Evolutionary conservation across 1,139 yeast species (phyloP).

Genomic region (Nematodospora anomalae): DNA sequence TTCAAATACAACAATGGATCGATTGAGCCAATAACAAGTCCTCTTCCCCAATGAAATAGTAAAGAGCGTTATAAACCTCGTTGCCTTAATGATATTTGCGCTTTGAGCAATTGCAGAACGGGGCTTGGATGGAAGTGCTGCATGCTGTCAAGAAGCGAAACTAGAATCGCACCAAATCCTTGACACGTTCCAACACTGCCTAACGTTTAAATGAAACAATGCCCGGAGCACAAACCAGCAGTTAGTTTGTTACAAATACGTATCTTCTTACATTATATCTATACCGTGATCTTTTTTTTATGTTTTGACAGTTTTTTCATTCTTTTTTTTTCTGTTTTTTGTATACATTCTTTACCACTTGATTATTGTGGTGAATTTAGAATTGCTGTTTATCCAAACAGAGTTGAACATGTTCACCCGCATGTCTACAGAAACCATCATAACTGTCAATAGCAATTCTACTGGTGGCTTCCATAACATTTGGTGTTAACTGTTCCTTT

Average conservation of each 20-base stretch:
- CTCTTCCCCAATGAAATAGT: not conserved
- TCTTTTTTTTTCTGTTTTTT: no score
- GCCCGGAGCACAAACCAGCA: no score
- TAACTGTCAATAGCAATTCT: slow-evolving; percentile 2
- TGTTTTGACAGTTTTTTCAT: no score
- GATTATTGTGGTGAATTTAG: slow-evolving; percentile 1
- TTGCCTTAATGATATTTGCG: not conserved
- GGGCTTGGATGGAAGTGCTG: not conserved
- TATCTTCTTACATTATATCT: no score
- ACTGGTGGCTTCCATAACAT: slow-evolving; percentile 1
- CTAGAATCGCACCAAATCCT: no score
- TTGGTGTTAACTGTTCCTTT: slow-evolving; percentile 4
- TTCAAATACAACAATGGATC: not conserved
- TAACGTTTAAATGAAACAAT: no score
- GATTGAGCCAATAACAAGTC: not conserved
- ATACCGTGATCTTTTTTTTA: no score
- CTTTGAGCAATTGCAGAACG: not conserved
- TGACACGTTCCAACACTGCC: no score
- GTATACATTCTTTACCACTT: no score
- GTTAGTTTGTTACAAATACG: no score
- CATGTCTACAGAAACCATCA: slow-evolving; percentile 6
- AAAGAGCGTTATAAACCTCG: not conserved
- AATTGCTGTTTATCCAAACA: slow-evolving; percentile 1
- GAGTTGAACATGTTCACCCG: slow-evolving; percentile 1
- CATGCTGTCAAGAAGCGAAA: not conserved